Evolutionary conservation across 225 moss, liverwort and hornwort species (phyloP).

Genomic region (Ulota crispa): DNA sequence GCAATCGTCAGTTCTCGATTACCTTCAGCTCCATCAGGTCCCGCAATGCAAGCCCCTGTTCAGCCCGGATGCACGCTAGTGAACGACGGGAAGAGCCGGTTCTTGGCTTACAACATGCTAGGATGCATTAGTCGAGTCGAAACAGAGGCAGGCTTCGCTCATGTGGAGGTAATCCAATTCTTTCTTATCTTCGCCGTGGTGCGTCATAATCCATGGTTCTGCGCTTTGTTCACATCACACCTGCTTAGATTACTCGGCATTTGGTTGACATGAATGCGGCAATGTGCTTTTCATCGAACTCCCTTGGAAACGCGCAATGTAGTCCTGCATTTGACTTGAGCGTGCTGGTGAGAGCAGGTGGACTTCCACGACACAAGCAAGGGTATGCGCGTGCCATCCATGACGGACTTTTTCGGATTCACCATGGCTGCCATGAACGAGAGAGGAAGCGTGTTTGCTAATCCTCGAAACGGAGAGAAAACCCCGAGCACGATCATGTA

Average conservation of each 20-base stretch:
- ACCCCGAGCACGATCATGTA: constrained; percentile 86
- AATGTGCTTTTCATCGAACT: not conserved
- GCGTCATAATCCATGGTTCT: not conserved
- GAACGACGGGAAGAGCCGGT: constrained; percentile 55
- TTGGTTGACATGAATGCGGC: not conserved
- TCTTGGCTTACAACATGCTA: constrained; percentile 83
- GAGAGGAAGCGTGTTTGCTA: constrained; percentile 78
- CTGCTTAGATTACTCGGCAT: not conserved
- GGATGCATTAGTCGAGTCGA: constrained; percentile 81
- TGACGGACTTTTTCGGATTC: constrained; percentile 89
- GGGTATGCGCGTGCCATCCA: constrained; percentile 81
- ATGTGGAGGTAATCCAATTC: constrained; percentile 61
- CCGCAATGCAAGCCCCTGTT: constrained; percentile 64
- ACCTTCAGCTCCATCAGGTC: constrained; percentile 14
- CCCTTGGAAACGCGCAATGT: no score
- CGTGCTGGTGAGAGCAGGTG: constrained; percentile 56
- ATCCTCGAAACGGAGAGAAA: constrained; percentile 73
- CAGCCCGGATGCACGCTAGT: constrained; percentile 76
- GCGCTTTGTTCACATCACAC: not conserved
- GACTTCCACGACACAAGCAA: constrained; percentile 87
- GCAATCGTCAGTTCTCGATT: constrained; percentile 17
- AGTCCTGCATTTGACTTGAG: not conserved
- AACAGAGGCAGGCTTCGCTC: constrained; percentile 62
- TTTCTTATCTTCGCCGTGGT: not conserved
- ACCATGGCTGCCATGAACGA: constrained; percentile 93